Evolutionary conservation across 2,329 filamentous ascomycete genomes (phyloP).

Genomic region (Pyrenochaeta sp.): DNA sequence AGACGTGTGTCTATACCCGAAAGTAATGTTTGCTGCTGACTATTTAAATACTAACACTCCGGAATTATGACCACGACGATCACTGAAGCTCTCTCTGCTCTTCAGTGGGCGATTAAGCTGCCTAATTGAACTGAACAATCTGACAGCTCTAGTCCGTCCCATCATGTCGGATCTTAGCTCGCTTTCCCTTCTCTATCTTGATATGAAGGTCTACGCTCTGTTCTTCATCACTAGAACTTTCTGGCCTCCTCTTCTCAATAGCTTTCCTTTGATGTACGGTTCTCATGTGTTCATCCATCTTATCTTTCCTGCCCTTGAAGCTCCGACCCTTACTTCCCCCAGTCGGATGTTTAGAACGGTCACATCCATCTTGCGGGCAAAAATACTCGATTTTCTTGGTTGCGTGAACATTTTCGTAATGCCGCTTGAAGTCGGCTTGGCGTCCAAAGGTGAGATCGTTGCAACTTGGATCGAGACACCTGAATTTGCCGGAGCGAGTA

Average conservation of each 20-base stretch:
- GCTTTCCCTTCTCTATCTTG: neutral
- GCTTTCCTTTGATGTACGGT: slow-evolving; percentile 27
- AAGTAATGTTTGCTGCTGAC: no score
- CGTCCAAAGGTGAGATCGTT: slow-evolving; percentile 31
- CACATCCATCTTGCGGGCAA: slow-evolving; percentile 29
- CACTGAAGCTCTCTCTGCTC: no score
- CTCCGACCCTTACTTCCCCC: slow-evolving; percentile 31
- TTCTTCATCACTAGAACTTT: slow-evolving; percentile 1
- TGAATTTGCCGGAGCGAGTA: slow-evolving; percentile 30
- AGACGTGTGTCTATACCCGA: no score
- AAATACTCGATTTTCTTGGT: slow-evolving; percentile 24
- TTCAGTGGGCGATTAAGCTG: no score
- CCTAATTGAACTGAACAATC: no score
- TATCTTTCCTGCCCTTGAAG: slow-evolving; percentile 40
- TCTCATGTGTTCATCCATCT: slow-evolving; percentile 36
- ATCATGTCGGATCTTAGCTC: neutral
- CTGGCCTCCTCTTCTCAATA: slow-evolving; percentile 12
- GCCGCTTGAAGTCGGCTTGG: slow-evolving; percentile 41
- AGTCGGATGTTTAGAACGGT: slow-evolving; percentile 17
- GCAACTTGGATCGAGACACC: slow-evolving; percentile 30
- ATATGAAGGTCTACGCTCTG: neutral
- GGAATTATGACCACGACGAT: no score
- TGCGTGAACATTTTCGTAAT: slow-evolving; percentile 30
- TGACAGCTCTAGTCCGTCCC: no score
- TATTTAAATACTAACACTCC: no score